Percentiles rank a stretch among this genome's conserved stretches.
Evolutionary conservation across 169 alveolate species (phyloP).

Genomic region (Plasmodium relictum): DNA sequence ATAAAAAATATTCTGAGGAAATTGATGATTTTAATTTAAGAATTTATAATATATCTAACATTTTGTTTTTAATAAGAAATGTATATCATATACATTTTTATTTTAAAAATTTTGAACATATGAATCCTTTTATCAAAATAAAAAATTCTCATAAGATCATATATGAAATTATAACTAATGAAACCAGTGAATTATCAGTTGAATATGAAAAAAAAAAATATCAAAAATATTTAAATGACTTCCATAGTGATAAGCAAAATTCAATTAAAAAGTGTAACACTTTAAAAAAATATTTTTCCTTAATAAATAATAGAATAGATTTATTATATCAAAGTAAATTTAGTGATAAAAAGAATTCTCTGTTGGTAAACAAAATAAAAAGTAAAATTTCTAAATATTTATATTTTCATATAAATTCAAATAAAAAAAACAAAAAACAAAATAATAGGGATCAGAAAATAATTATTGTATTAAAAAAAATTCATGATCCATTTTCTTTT

Average conservation of each 20-base stretch:
- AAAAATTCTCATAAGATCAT: slow-evolving; percentile 70
- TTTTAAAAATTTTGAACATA: slow-evolving; percentile 38
- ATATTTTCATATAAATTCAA: slow-evolving; percentile 18
- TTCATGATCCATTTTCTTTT: slow-evolving; percentile 65
- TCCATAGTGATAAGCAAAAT: background rate
- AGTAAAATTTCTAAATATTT: slow-evolving; percentile 29
- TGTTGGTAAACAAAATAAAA: background rate
- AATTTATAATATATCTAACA: slow-evolving; percentile 35
- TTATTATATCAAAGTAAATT: background rate
- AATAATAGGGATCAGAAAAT: slow-evolving; percentile 15
- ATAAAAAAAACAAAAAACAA: background rate
- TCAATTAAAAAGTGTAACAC: background rate
- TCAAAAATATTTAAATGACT: slow-evolving; percentile 2
- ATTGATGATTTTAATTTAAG: slow-evolving; percentile 73
- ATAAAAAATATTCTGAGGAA: slow-evolving; percentile 70
- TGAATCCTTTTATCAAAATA: slow-evolving; percentile 58
- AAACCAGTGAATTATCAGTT: slow-evolving; percentile 10
- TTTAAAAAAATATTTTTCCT: slow-evolving; percentile 15
- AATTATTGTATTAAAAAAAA: slow-evolving; percentile 62
- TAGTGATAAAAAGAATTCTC: background rate
- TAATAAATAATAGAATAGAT: background rate
- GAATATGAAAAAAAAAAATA: slow-evolving; percentile 11
- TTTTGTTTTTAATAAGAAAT: slow-evolving; percentile 60
- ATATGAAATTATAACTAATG: slow-evolving; percentile 25
- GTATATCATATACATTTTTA: slow-evolving; percentile 47